phyloP scores from a whole-genome alignment of 352 stramenopile species.

The Globisporangium acanthophoron region DNA sequence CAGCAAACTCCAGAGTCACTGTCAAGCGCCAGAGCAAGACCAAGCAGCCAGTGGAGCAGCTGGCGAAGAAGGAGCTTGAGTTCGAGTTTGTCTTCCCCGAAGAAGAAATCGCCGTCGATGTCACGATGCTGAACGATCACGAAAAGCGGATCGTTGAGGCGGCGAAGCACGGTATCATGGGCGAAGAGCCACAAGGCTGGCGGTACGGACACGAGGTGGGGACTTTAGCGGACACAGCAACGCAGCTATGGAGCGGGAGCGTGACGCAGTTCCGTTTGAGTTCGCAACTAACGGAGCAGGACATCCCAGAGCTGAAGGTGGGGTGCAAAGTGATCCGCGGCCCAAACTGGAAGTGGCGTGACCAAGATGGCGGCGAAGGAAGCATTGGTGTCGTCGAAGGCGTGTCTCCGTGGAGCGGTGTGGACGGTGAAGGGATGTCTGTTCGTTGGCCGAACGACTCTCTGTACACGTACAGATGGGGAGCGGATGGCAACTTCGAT shows the following conservation, averaged over 20 bases:
- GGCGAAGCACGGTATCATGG: slow-evolving; percentile 64
- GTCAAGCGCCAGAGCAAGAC: slow-evolving; percentile 34
- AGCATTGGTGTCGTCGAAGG: slow-evolving; percentile 79
- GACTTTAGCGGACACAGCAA: slow-evolving; percentile 58
- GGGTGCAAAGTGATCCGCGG: slow-evolving; percentile 87
- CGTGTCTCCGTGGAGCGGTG: slow-evolving; percentile 82
- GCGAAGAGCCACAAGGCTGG: slow-evolving; percentile 48
- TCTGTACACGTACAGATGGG: slow-evolving; percentile 86
- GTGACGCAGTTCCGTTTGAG: slow-evolving; percentile 65
- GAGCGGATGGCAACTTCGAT: slow-evolving; percentile 84
- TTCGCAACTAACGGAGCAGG: slow-evolving; percentile 34
- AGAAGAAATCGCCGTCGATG: slow-evolving; percentile 54
- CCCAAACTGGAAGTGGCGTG: slow-evolving; percentile 87
- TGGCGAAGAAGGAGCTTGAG: slow-evolving; percentile 21
- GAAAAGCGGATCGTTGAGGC: slow-evolving; percentile 60
- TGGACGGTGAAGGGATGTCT: slow-evolving; percentile 87
- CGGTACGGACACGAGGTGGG: slow-evolving; percentile 71
- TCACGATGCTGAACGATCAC: slow-evolving; percentile 37
- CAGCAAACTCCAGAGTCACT: slow-evolving; percentile 27
- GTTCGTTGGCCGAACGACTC: slow-evolving; percentile 87
- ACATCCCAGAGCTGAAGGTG: slow-evolving; percentile 59
- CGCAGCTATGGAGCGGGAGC: slow-evolving; percentile 71
- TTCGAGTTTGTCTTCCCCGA: slow-evolving; percentile 73
- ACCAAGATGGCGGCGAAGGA: slow-evolving; percentile 85
- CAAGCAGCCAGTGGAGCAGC: slow-evolving; percentile 7